Evolutionary conservation across 2,329 filamentous ascomycete species (phyloP).

Genomic region (Xylariales sp.): DNA sequence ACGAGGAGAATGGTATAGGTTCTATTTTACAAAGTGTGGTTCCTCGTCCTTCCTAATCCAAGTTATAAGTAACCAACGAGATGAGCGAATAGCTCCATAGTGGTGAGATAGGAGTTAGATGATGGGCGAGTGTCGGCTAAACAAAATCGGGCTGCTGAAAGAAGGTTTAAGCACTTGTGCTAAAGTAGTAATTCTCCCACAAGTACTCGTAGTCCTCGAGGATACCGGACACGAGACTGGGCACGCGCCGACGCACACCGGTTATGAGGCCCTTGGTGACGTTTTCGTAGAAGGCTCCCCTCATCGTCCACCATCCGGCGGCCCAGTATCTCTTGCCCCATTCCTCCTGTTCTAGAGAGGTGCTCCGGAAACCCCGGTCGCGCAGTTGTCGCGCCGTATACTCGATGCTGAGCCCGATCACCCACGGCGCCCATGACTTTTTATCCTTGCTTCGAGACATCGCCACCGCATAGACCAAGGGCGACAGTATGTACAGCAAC

Average conservation of each 20-base stretch:
- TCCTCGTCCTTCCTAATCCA: neutral
- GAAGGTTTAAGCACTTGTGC: constrained; percentile 57
- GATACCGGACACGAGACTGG: constrained; percentile 84
- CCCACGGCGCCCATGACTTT: constrained; percentile 91
- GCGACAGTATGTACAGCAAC: constrained; percentile 89
- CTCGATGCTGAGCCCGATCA: constrained; percentile 86
- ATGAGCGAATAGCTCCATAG: neutral
- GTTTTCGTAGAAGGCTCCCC: constrained; percentile 96
- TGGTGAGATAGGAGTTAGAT: neutral
- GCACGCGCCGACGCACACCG: constrained; percentile 79
- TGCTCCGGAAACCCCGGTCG: constrained; percentile 81
- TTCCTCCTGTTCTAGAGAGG: constrained; percentile 89
- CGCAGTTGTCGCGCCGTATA: constrained; percentile 87
- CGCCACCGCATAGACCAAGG: constrained; percentile 85
- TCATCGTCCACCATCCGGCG: constrained; percentile 95
- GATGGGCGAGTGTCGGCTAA: neutral
- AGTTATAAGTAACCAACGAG: neutral
- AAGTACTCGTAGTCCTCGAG: constrained; percentile 97
- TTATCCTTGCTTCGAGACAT: constrained; percentile 79
- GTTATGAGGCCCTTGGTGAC: constrained; percentile 81
- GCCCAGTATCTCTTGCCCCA: constrained; percentile 88
- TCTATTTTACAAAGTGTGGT: constrained; percentile 28
- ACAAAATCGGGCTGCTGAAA: neutral
- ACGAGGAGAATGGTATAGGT: neutral
- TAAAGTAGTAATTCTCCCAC: constrained; percentile 98